Percentiles rank a stretch among this genome's conserved stretches.
Conservation (phyloP, 805 yeast genomes). For the Cyberlindnera lachancei region DNA sequence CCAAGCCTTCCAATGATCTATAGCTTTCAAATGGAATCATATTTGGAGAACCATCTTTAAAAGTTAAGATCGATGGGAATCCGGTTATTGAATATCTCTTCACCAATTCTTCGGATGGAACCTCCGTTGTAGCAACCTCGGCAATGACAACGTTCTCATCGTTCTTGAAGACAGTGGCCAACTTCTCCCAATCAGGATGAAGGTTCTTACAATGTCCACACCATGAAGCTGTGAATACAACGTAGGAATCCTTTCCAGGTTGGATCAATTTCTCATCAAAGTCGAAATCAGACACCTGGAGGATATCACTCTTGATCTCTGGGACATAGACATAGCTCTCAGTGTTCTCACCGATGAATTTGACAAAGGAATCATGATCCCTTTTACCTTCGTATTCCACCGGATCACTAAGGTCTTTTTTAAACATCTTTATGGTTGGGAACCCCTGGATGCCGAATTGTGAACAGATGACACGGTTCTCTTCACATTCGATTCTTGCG, state of each 20-base stretch:
- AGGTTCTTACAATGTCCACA: constrained; percentile 46
- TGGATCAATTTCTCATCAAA: constrained; percentile 29
- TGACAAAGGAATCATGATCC: constrained; percentile 58
- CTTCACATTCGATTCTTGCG: constrained; percentile 85
- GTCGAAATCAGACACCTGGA: constrained; percentile 22
- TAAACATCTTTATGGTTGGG: constrained; percentile 83
- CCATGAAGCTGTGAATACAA: constrained; percentile 45
- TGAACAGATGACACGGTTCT: constrained; percentile 68
- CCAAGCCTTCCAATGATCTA: constrained; percentile 42
- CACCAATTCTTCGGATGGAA: constrained; percentile 35
- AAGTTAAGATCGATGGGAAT: constrained; percentile 45
- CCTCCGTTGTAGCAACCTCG: constrained; percentile 36
- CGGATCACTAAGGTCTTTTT: constrained; percentile 44
- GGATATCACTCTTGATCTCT: constrained; percentile 15
- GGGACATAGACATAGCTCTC: constrained; percentile 26
- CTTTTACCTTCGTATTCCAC: constrained; percentile 62
- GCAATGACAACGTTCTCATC: constrained; percentile 32
- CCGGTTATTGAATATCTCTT: constrained; percentile 32
- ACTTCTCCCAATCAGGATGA: constrained; percentile 37
- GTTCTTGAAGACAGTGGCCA: constrained; percentile 37
- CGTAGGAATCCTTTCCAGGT: constrained; percentile 15
- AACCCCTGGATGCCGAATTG: constrained; percentile 74
- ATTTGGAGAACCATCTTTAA: constrained; percentile 21
- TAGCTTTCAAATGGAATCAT: constrained; percentile 25
- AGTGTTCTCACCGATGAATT: constrained; percentile 47